Evolutionary conservation across 495 filamentous ascomycete genomes (phyloP).

Genomic region (Apiosordaria backusii): DNA sequence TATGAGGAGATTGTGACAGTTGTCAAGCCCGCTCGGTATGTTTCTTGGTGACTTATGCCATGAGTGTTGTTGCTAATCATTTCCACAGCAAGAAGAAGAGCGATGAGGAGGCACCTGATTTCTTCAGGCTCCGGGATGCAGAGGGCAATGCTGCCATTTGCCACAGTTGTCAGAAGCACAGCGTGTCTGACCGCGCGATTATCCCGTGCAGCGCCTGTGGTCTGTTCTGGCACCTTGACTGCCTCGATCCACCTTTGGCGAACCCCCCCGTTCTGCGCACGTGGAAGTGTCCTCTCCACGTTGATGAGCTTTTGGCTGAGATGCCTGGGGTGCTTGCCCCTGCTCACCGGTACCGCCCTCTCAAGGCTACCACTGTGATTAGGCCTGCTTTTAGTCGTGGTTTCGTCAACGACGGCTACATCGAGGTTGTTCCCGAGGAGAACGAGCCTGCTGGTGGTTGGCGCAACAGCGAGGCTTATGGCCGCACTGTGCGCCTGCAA

Average conservation of each 20-base stretch:
- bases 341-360: conserved; percentile 50
- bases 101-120: conserved; percentile 62
- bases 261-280: conserved; percentile 65
- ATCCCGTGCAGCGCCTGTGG: conserved; percentile 80
- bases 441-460: conserved; percentile 43
- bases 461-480: conserved; percentile 46
- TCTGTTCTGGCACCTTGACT: conserved; percentile 85
- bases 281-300: conserved; percentile 89
- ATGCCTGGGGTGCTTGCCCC: conserved; percentile 43
- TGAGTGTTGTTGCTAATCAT: conserved; percentile 19
- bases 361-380: conserved; percentile 46
- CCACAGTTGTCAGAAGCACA: conserved; percentile 60
- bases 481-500: conserved; percentile 62
- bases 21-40: conserved; percentile 38
- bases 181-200: conserved; percentile 56
- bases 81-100: conserved; percentile 57
- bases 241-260: conserved; percentile 78
- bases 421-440: conserved; percentile 69
- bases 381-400: conserved; percentile 54
- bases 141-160: conserved; percentile 71
- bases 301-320: conserved; percentile 52
- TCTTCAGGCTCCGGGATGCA: conserved; percentile 58
- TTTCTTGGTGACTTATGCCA: conserved; percentile 29
- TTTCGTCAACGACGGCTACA: conserved; percentile 68
- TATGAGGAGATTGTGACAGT: conserved; percentile 60